Evolutionary conservation across 805 yeast genomes (phyloP).

Genomic region (Kluyveromyces dobzhanskii): DNA sequence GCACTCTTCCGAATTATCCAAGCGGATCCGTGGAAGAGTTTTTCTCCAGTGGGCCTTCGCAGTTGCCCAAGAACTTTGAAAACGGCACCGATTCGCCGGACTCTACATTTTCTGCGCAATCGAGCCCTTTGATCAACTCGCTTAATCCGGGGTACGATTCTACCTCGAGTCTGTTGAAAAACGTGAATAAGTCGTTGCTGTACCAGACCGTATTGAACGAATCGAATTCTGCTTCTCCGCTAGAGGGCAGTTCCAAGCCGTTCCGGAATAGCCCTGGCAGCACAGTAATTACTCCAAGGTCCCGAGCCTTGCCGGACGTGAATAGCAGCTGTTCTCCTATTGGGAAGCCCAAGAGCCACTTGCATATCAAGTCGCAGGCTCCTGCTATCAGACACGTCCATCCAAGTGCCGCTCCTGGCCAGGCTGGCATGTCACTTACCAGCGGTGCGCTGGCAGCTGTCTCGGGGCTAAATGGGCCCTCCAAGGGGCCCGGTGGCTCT

Average conservation of each 20-base stretch:
- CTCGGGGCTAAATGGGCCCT: too few relatives aligned
- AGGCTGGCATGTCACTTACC: too few relatives aligned
- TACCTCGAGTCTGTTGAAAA: constrained; percentile 21
- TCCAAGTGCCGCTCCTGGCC: constrained; percentile 8
- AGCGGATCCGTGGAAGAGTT: constrained; percentile 45
- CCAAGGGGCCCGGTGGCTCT: too few relatives aligned
- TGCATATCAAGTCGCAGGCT: constrained; percentile 18
- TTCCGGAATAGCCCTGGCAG: constrained; percentile 12
- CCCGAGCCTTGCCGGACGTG: constrained; percentile 27
- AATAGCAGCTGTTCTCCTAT: constrained; percentile 24
- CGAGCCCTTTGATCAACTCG: constrained; percentile 8
- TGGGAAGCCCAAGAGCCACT: constrained; percentile 23
- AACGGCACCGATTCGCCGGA: constrained; percentile 5
- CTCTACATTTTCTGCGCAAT: constrained; percentile 6
- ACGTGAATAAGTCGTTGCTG: constrained; percentile 22
- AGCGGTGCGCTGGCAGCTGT: too few relatives aligned
- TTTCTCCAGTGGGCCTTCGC: constrained; percentile 30
- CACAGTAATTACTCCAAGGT: constrained; percentile 29
- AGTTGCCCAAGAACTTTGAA: constrained; percentile 4
- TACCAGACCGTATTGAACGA: constrained; percentile 19
- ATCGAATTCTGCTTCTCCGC: constrained; percentile 12
- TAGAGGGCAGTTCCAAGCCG: constrained; percentile 13
- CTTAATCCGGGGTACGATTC: constrained; percentile 12
- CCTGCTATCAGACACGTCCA: constrained; percentile 29
- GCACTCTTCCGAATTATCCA: constrained; percentile 18